phyloP scores from a whole-genome alignment of 345 rosid genomes.

The Hibiscus trionum region DNA sequence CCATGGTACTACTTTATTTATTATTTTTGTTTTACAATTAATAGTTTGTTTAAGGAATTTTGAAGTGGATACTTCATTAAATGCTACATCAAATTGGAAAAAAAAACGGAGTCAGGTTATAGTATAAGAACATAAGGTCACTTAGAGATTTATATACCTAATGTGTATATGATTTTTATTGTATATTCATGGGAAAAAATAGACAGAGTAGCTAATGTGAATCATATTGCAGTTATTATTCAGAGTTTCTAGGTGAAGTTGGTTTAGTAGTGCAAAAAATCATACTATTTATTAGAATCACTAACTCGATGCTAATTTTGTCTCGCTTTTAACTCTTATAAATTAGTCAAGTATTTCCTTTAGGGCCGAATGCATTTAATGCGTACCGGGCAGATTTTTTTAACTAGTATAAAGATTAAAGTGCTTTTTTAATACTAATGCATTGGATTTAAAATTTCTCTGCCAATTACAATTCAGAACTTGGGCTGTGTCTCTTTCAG shows the following conservation, averaged over 20 bases:
- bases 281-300: not conserved
- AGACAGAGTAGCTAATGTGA: not conserved
- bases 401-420: not conserved
- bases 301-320: not conserved
- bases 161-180: not conserved
- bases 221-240: too few relatives aligned
- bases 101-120: not conserved
- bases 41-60: not conserved
- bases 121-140: not conserved
- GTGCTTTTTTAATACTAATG: not conserved
- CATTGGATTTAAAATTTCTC: not conserved
- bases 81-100: not conserved
- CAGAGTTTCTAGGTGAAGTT: not conserved
- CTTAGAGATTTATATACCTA: not conserved
- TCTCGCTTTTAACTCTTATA: not conserved
- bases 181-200: not conserved
- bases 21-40: not conserved
- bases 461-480: not conserved
- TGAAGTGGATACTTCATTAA: not conserved
- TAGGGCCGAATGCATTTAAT: not conserved
- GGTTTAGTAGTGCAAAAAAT: not conserved
- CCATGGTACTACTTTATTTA: conserved; percentile 48
- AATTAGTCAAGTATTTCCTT: not conserved
- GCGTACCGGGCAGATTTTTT: not conserved
- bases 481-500: not conserved